Conservation (phyloP, 139 green algal species). For the Tetradesmus obliquus region DNA sequence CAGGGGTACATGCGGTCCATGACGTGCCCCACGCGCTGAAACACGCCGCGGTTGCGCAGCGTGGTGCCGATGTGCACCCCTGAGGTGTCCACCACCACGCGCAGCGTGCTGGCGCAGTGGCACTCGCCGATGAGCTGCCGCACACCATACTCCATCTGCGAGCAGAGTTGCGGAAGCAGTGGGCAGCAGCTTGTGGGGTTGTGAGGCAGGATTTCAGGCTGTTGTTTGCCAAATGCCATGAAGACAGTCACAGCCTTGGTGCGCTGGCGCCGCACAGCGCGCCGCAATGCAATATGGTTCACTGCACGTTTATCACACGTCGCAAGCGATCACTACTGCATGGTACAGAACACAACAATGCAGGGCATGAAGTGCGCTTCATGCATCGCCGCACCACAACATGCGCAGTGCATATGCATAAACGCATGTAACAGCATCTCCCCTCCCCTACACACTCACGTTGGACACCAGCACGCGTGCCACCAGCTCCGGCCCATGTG, state of each 20-base stretch:
- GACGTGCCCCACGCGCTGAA: slow-evolving; percentile 6
- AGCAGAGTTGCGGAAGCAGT: neutral
- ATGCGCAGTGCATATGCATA: neutral
- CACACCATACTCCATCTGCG: slow-evolving; percentile 48
- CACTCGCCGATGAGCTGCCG: slow-evolving; percentile 24
- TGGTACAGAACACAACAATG: too few species aligned
- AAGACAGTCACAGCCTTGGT: too few species aligned
- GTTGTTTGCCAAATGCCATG: too few species aligned
- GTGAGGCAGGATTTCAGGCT: too few species aligned
- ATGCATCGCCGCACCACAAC: too few species aligned
- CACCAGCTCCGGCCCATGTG: slow-evolving; percentile 37
- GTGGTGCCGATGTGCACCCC: slow-evolving; percentile 3
- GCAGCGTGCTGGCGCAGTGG: slow-evolving; percentile 5
- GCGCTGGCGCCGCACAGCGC: too few species aligned
- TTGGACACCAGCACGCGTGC: slow-evolving; percentile 44
- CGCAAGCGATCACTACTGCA: too few species aligned
- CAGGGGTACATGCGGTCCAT: slow-evolving; percentile 48
- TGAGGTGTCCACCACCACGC: slow-evolving; percentile 26
- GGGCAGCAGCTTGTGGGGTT: neutral
- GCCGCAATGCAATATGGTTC: too few species aligned
- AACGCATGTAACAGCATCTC: neutral
- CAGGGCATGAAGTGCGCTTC: too few species aligned
- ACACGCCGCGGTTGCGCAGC: slow-evolving; percentile 30
- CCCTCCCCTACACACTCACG: slow-evolving; percentile 1
- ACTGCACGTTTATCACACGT: too few species aligned